These are phyloP conservation scores for Fusarium poae DNA, from an alignment of 2,329 filamentous ascomycete species.

Conservation along the genomic window DNA sequence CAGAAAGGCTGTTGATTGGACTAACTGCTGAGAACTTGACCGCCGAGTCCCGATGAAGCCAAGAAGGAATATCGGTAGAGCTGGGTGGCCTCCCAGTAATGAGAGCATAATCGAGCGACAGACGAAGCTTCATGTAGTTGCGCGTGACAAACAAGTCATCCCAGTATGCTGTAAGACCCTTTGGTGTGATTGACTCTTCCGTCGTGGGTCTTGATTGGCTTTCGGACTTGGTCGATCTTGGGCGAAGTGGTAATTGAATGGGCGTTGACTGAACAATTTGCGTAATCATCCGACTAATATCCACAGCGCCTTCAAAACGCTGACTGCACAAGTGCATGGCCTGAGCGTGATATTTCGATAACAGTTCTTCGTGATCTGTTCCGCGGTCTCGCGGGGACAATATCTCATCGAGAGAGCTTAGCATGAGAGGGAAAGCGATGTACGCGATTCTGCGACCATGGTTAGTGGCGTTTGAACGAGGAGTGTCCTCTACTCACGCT, in stretches of 20 bases:
- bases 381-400: not conserved
- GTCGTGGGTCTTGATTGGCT: fast-evolving
- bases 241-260: not conserved
- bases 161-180: not conserved
- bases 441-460: not conserved
- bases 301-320: conserved; percentile 6
- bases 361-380: fast-evolving
- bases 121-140: conserved; percentile 16
- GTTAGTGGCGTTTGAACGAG: fast-evolving
- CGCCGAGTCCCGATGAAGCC: not conserved
- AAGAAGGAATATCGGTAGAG: not conserved
- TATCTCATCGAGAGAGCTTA: conserved; percentile 19
- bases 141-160: conserved; percentile 20
- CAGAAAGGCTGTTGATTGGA: not conserved
- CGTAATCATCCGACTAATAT: conserved; percentile 25
- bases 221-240: not conserved
- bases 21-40: not conserved
- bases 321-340: conserved; percentile 26
- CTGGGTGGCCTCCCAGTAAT: conserved; percentile 12
- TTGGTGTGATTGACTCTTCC: fast-evolving
- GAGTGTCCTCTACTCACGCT: not conserved
- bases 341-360: conserved; percentile 14
- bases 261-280: conserved; percentile 26
- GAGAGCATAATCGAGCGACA: conserved; percentile 17
- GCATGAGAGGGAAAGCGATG: conserved; percentile 26